Evolutionary conservation across 2,329 filamentous ascomycete species (phyloP).

Genomic region (Aspergillus chevalieri): DNA sequence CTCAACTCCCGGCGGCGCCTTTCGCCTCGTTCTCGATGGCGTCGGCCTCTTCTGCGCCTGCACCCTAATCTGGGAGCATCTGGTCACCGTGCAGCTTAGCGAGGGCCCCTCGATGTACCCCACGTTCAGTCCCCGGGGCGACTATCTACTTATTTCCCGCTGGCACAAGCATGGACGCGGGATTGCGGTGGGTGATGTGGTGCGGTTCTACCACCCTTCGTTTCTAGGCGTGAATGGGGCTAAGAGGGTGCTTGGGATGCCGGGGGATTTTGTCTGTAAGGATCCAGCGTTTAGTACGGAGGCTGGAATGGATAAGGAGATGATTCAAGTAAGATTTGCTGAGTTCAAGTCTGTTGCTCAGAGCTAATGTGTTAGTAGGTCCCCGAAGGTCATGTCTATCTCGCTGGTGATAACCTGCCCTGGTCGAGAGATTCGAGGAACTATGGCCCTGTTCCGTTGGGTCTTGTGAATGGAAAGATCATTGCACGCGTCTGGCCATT

Average conservation of each 20-base stretch:
- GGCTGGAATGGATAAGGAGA: slow-evolving; percentile 28
- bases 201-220: slow-evolving; percentile 70
- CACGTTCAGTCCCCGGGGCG: slow-evolving; percentile 63
- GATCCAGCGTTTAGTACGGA: slow-evolving; percentile 33
- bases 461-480: slow-evolving; percentile 76
- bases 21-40: slow-evolving; percentile 25
- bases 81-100: slow-evolving; percentile 54
- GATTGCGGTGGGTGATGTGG: slow-evolving; percentile 72
- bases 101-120: slow-evolving; percentile 84
- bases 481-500: slow-evolving; percentile 46
- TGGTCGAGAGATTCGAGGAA: slow-evolving; percentile 79
- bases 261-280: slow-evolving; percentile 51
- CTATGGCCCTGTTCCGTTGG: slow-evolving; percentile 82
- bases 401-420: slow-evolving; percentile 79
- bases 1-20: slow-evolving; percentile 16
- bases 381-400: slow-evolving; percentile 85
- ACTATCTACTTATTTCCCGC: slow-evolving; percentile 64
- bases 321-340: slow-evolving; percentile 46
- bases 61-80: slow-evolving; percentile 48
- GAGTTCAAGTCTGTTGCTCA: background rate
- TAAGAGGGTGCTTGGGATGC: slow-evolving; percentile 74
- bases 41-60: slow-evolving; percentile 31
- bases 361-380: slow-evolving; percentile 49
- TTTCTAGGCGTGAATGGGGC: slow-evolving; percentile 56
- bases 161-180: slow-evolving; percentile 62